These are phyloP conservation scores for Taiozyma onychis DNA, from an alignment of 1,139 yeast species.

Conservation along the genomic window DNA sequence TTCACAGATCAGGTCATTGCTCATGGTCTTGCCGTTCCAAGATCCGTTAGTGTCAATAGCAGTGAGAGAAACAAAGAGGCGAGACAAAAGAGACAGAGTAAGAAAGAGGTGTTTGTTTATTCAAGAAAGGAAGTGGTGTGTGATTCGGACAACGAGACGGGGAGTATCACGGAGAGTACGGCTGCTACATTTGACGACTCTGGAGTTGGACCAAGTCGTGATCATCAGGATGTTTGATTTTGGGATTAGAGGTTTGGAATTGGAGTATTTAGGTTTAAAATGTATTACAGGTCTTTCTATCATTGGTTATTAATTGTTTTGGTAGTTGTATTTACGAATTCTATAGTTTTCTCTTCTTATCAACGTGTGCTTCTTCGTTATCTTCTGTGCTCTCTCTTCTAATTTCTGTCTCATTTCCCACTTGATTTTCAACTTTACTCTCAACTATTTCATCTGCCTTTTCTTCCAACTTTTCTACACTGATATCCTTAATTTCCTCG, in stretches of 20 bases:
- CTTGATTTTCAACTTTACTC: not conserved
- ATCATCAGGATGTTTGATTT: not conserved
- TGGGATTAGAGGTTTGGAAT: not conserved
- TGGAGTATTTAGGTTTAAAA: not conserved
- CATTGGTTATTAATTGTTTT: not conserved
- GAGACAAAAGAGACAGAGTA: slow-evolving; percentile 17
- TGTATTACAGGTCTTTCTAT: not conserved
- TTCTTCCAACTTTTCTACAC: not conserved
- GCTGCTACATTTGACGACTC: not conserved
- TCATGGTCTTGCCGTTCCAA: slow-evolving; percentile 55
- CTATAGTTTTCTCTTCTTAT: slow-evolving; percentile 2
- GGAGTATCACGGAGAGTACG: not conserved
- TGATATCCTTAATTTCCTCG: not conserved
- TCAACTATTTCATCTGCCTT: not conserved
- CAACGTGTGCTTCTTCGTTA: not conserved
- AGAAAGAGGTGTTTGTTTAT: slow-evolving; percentile 45
- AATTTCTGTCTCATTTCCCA: not conserved
- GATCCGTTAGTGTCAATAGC: slow-evolving; percentile 40
- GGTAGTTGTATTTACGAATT: not conserved
- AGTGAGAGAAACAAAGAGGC: slow-evolving; percentile 9
- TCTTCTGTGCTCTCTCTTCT: not conserved
- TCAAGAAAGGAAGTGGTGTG: slow-evolving; percentile 50
- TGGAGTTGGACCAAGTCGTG: not conserved
- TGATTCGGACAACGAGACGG: slow-evolving; percentile 27
- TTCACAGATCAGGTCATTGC: slow-evolving; percentile 53